Percentiles rank a stretch among this genome's conserved stretches.
Conservation (phyloP, 2,329 filamentous ascomycete genomes). For the Beauveria asiatica region DNA sequence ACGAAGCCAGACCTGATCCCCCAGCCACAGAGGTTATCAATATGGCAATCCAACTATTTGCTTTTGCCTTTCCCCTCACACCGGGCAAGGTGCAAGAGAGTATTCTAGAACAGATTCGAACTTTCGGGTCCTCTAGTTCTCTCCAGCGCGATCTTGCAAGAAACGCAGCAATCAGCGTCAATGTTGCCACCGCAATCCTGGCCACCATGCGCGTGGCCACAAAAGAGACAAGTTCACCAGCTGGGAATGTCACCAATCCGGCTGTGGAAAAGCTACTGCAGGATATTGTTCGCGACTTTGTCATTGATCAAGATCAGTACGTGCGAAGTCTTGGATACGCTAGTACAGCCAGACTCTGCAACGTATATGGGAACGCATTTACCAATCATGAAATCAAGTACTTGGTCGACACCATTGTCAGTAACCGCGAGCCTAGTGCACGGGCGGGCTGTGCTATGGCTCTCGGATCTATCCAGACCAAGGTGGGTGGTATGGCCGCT, state of each 20-base stretch:
- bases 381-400: slow-evolving; percentile 86
- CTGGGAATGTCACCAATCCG: slow-evolving; percentile 64
- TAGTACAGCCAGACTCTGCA: slow-evolving; percentile 79
- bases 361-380: slow-evolving; percentile 72
- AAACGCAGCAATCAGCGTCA: slow-evolving; percentile 84
- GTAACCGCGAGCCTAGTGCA: slow-evolving; percentile 86
- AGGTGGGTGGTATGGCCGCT: slow-evolving; percentile 95
- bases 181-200: slow-evolving; percentile 74
- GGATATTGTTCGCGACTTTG: slow-evolving; percentile 61
- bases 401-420: slow-evolving; percentile 87
- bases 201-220: slow-evolving; percentile 75
- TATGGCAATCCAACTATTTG: slow-evolving; percentile 86
- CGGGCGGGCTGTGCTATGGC: slow-evolving; percentile 92
- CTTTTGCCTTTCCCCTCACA: slow-evolving; percentile 81
- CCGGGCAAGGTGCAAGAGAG: slow-evolving; percentile 91
- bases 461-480: slow-evolving; percentile 84
- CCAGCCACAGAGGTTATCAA: slow-evolving; percentile 92
- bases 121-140: slow-evolving; percentile 71
- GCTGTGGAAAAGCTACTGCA: slow-evolving; percentile 80
- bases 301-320: slow-evolving; percentile 76
- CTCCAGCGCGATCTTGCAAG: slow-evolving; percentile 80
- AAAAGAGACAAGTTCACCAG: slow-evolving; percentile 64
- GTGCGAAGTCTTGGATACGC: slow-evolving; percentile 80
- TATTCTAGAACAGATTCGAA: slow-evolving; percentile 85
- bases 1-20: slow-evolving; percentile 55